phyloP scores from a whole-genome alignment of 2,329 filamentous ascomycete species.

The Pestalotiopsis sp. region DNA sequence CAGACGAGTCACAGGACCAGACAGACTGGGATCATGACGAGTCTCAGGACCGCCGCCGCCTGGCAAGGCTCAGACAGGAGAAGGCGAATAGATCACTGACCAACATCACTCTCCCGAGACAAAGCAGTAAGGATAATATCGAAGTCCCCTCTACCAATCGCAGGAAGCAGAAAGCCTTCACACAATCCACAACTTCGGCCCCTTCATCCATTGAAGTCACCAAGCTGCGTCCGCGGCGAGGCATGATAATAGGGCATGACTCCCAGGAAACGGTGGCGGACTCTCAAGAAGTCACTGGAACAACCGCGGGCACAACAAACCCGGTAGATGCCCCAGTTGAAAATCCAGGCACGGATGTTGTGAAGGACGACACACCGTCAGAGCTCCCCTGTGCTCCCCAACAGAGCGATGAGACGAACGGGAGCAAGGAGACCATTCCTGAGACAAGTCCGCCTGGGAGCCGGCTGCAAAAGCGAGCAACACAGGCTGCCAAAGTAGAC shows the following conservation, averaged over 20 bases:
- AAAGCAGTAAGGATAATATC: conserved; percentile 20
- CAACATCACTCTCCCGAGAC: conserved; percentile 20
- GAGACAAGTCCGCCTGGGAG: conserved; percentile 29
- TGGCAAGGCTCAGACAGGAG: conserved; percentile 25
- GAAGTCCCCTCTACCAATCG: conserved; percentile 32
- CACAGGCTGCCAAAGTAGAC: conserved; percentile 10
- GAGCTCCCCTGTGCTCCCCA: not conserved
- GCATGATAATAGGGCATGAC: conserved; percentile 17
- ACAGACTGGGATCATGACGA: conserved; percentile 26
- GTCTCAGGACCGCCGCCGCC: conserved; percentile 23
- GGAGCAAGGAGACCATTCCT: conserved; percentile 28
- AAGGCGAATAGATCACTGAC: conserved; percentile 27
- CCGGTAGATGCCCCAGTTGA: not conserved
- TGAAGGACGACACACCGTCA: not conserved
- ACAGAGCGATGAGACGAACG: conserved; percentile 6
- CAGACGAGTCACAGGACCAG: conserved; percentile 18
- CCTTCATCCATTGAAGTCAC: conserved; percentile 15
- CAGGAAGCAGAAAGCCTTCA: conserved; percentile 3
- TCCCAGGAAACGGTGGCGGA: conserved; percentile 33
- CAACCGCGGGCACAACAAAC: conserved; percentile 1
- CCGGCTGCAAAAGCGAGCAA: conserved; percentile 19
- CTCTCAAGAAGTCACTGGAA: conserved; percentile 23
- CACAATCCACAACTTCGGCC: not conserved
- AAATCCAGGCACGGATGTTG: not conserved
- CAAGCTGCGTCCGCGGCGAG: conserved; percentile 17